Conservation (phyloP, 306 rosid genomes). For the Pueraria montana region DNA sequence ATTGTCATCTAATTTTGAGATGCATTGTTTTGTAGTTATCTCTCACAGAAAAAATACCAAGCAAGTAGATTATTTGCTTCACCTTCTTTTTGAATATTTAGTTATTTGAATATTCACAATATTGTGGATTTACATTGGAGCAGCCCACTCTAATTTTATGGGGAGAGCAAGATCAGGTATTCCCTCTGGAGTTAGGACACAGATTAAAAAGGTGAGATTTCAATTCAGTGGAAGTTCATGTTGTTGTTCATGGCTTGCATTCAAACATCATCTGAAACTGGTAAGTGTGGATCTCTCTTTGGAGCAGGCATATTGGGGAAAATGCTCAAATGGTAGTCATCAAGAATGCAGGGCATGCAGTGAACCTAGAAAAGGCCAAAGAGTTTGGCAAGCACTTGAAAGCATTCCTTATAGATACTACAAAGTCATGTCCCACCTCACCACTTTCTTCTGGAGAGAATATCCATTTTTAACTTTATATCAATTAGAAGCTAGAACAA, state of each 20-base stretch:
- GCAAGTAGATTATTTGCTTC: conserved; percentile 26
- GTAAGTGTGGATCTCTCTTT: neutral
- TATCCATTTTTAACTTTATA: neutral
- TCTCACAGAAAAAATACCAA: neutral
- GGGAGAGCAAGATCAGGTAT: conserved; percentile 79
- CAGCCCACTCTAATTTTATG: conserved; percentile 68
- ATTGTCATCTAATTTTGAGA: neutral
- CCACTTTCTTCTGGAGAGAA: conserved; percentile 45
- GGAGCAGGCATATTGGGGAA: conserved; percentile 66
- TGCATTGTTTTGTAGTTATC: conserved; percentile 20
- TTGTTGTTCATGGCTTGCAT: conserved; percentile 20
- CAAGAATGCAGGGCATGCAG: conserved; percentile 78
- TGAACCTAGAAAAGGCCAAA: conserved; percentile 67
- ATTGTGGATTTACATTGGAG: conserved; percentile 34
- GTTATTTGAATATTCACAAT: conserved; percentile 11
- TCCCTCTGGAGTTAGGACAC: conserved; percentile 71
- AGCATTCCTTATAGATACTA: conserved; percentile 57
- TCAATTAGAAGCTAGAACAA: conserved; percentile 35
- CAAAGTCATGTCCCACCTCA: conserved; percentile 37
- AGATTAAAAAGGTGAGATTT: conserved; percentile 64
- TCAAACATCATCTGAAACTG: conserved; percentile 8
- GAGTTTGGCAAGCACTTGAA: conserved; percentile 64
- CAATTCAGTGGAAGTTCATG: conserved; percentile 19
- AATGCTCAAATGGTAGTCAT: conserved; percentile 55
- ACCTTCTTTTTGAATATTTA: neutral